Percentiles rank a stretch among this genome's conserved stretches.
These are phyloP conservation scores for Mortierella antarctica DNA, from an alignment of 192 early-diverging fungal species.

Conservation along the genomic window DNA sequence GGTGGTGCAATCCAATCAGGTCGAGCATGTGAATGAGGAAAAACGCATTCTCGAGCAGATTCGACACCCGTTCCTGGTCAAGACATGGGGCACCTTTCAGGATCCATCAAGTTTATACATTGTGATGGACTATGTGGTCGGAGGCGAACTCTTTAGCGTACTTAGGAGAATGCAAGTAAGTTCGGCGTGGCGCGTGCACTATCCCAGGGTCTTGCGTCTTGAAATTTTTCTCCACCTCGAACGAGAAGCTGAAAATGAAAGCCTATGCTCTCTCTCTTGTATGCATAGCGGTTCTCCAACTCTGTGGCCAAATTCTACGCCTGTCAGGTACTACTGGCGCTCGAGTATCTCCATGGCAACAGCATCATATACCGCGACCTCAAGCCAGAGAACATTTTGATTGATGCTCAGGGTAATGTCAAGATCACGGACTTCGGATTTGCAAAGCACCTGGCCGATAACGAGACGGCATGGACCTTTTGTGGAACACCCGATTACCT, in stretches of 20 bases:
- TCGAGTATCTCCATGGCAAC: slow-evolving; percentile 85
- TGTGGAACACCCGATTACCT: slow-evolving; percentile 86
- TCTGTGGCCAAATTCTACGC: slow-evolving; percentile 82
- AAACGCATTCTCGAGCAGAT: slow-evolving; percentile 90
- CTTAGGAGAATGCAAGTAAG: slow-evolving; percentile 80
- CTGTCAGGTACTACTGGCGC: slow-evolving; percentile 76
- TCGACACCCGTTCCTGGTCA: slow-evolving; percentile 91
- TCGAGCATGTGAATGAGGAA: slow-evolving; percentile 98
- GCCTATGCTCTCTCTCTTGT: neutral
- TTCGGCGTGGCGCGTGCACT: neutral
- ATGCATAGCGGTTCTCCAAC: slow-evolving; percentile 70
- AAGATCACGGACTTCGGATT: slow-evolving; percentile 92
- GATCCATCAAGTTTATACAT: slow-evolving; percentile 91
- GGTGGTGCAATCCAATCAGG: slow-evolving; percentile 93
- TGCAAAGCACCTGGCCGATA: slow-evolving; percentile 85
- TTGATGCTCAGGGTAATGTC: slow-evolving; percentile 82
- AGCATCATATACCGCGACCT: slow-evolving; percentile 84
- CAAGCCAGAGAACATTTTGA: slow-evolving; percentile 83
- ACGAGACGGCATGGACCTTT: slow-evolving; percentile 80
- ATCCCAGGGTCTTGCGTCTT: neutral
- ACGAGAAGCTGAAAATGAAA: neutral
- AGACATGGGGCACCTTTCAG: slow-evolving; percentile 94
- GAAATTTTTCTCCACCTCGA: neutral
- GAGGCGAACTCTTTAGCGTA: slow-evolving; percentile 90
- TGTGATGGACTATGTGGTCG: slow-evolving; percentile 95